Evolutionary conservation across 176 grass and related monocot species (phyloP).

Genomic region (Tillandsia leiboldiana): DNA sequence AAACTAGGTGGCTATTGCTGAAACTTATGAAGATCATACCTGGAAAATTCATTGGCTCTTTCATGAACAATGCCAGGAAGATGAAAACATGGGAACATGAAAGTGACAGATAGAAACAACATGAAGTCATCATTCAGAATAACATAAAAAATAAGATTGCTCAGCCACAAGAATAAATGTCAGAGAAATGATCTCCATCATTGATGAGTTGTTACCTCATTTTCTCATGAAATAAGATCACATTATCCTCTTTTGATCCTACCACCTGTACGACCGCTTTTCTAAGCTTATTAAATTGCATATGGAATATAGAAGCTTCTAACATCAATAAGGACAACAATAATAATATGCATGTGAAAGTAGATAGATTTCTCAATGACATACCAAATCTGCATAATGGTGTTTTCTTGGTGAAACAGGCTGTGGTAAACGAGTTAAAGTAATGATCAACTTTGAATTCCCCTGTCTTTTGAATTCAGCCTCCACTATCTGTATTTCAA

Average conservation of each 20-base stretch:
- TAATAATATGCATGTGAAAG: background rate
- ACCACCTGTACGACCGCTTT: constrained; percentile 37
- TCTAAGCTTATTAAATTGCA: background rate
- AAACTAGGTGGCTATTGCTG: constrained; percentile 2
- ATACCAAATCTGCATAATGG: constrained; percentile 73
- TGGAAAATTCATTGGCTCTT: constrained; percentile 73
- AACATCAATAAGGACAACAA: too few species aligned
- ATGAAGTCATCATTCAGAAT: background rate
- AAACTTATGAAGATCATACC: constrained; percentile 39
- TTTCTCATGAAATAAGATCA: constrained; percentile 84
- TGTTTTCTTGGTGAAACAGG: constrained; percentile 45
- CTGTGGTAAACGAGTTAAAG: constrained; percentile 43
- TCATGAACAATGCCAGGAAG: constrained; percentile 2
- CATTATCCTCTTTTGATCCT: constrained; percentile 84
- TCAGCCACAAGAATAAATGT: constrained; percentile 17
- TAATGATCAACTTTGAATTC: constrained; percentile 55
- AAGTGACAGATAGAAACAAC: background rate
- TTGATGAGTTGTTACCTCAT: constrained; percentile 41
- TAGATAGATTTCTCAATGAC: background rate
- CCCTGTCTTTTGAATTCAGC: constrained; percentile 43
- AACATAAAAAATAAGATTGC: constrained; percentile 4
- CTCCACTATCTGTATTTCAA: constrained; percentile 67
- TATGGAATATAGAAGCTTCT: background rate
- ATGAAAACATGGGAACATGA: background rate
- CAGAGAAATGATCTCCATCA: constrained; percentile 20